Evolutionary conservation across 2,329 filamentous ascomycete genomes (phyloP), one percentile per base, ranked within the genome.

Genomic region (Monosporascus ibericus): DNA sequence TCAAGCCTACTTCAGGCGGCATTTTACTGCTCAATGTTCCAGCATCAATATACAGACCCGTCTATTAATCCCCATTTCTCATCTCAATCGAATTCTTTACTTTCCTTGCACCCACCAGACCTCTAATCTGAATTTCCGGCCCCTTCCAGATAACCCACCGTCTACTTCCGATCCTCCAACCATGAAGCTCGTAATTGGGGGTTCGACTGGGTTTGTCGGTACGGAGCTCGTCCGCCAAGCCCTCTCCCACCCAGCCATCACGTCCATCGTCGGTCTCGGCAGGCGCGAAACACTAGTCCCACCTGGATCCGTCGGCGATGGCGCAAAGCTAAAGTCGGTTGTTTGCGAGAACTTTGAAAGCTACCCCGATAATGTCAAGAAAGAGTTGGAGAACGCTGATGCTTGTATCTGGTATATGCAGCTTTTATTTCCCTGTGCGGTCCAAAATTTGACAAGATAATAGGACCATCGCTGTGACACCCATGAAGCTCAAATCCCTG

Each of bases 121-220:
- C 9, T 27, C 25, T 27, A 27, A 27, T 27, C 7, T 9, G 25
- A 27, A 27, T 27, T 27, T 27, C 25, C 25, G 8, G 7, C 25
- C 6, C 25, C 25, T 27, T 27, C 25, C 25, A 27, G 8, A 27
- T 9, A 27, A 27, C 25, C 25, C 7, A 27, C 7, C 7, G 25
- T 27, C 25, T 8, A 27, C 25, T 27, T 27, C 7, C 25, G 9
- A 27, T 27, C 25, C 7, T 9, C 25, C 25, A 36, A 53, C 37
- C 34, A 71, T 72, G 68, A 72, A 70, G 49, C 61, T 71, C 47
- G 61, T 72, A 20, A 49, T 71, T 44, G 60, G 64, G 22, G 68
- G 67, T 9, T 63, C 65, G 1, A 70, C 65, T 5, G 65, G 68
- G 11, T 68, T 68, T 34, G 60, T 71, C 6, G 68, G 63, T 20